Conservation (phyloP, 345 rosid genomes). For the Lepidium didymum region DNA sequence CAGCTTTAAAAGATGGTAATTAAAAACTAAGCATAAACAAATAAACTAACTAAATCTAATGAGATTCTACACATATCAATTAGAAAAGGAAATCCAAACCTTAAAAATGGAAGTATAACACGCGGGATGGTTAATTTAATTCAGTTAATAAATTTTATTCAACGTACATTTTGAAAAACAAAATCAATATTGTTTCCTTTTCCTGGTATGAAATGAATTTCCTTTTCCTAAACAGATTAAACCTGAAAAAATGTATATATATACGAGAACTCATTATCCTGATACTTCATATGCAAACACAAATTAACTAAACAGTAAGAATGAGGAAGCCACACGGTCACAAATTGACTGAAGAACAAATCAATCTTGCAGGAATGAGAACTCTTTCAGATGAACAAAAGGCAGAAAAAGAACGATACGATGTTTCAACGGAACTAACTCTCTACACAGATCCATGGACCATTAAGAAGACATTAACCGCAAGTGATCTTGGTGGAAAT, state of each 20-base stretch:
- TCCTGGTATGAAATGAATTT: background rate
- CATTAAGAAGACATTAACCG: background rate
- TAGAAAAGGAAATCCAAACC: background rate
- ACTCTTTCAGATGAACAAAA: background rate
- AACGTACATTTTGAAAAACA: background rate
- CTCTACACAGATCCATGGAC: slow-evolving; percentile 13
- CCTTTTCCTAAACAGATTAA: background rate
- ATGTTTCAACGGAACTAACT: background rate
- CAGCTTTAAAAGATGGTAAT: too few species aligned
- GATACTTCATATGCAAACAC: too few species aligned
- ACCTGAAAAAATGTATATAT: background rate
- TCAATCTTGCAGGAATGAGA: background rate
- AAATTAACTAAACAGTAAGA: too few species aligned
- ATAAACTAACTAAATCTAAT: too few species aligned
- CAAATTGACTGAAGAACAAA: background rate
- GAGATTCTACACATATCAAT: too few species aligned
- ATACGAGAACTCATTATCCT: too few species aligned
- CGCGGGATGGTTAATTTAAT: background rate
- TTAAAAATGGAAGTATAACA: background rate
- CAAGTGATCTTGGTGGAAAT: background rate
- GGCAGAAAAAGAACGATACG: background rate
- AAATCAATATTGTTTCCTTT: background rate
- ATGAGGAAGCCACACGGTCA: too few species aligned
- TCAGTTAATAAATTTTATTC: background rate
- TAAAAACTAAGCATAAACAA: too few species aligned